A percentile compares a stretch with the other conserved stretches of the same genome.
These are phyloP conservation scores for Hygrocybe punicea DNA, from an alignment of 768 basidiomycete species.

Conservation along the genomic window DNA sequence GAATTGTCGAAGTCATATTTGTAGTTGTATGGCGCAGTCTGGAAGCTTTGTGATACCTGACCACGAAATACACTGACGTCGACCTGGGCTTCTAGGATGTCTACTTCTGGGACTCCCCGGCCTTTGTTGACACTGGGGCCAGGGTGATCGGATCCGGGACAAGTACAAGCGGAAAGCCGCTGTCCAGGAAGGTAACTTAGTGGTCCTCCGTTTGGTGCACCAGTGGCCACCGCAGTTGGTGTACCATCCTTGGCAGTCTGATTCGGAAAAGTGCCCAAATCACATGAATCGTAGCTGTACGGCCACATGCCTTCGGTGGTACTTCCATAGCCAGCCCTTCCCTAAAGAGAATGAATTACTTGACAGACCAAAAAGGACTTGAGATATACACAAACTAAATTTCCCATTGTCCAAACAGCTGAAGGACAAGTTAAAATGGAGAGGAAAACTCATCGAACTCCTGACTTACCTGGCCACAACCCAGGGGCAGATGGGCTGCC, in stretches of 20 bases:
- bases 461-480: constrained; percentile 74
- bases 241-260: constrained; percentile 62
- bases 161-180: constrained; percentile 83
- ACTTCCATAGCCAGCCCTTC: constrained; percentile 86
- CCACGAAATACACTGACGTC: constrained; percentile 49
- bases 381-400: constrained; percentile 43
- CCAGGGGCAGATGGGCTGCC: constrained; percentile 60
- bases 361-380: neutral
- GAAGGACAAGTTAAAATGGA: neutral
- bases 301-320: constrained; percentile 88
- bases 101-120: constrained; percentile 88
- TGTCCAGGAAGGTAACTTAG: constrained; percentile 86
- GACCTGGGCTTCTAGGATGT: constrained; percentile 84
- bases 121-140: constrained; percentile 69
- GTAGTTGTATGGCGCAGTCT: constrained; percentile 76
- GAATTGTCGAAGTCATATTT: constrained; percentile 59
- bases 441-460: neutral
- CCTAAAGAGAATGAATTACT: constrained; percentile 31
- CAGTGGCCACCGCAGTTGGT: constrained; percentile 58
- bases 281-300: constrained; percentile 80
- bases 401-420: constrained; percentile 78
- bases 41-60: constrained; percentile 77
- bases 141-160: constrained; percentile 80
- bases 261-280: constrained; percentile 81
- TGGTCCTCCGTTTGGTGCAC: constrained; percentile 44